Conservation (phyloP, 495 filamentous ascomycete genomes). For the Aspergillus asperescens region DNA sequence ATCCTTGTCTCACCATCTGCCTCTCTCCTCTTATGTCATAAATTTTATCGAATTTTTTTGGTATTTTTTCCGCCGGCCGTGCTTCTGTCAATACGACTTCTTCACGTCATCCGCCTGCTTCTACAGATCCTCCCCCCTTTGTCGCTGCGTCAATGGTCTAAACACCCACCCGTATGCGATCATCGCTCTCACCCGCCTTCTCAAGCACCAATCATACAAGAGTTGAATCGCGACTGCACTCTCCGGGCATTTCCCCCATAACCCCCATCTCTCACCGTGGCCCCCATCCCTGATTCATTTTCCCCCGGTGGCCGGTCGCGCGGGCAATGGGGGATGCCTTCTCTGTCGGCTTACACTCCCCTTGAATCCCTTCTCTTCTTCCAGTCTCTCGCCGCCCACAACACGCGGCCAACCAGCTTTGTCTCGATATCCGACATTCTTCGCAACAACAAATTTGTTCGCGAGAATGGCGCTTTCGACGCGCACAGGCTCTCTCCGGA, state of each 20-base stretch:
- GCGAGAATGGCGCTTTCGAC: slow-evolving; percentile 63
- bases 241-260: slow-evolving; percentile 11
- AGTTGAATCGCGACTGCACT: not conserved
- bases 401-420: slow-evolving; percentile 61
- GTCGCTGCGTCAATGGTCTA: slow-evolving; percentile 21
- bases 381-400: slow-evolving; percentile 68
- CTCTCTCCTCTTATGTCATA: not conserved
- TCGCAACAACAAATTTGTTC: slow-evolving; percentile 63
- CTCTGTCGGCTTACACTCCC: slow-evolving; percentile 65
- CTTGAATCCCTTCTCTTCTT: slow-evolving; percentile 88
- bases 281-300: slow-evolving; percentile 36
- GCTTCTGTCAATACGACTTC: not conserved
- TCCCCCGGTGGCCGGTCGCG: slow-evolving; percentile 40
- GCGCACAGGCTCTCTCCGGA: slow-evolving; percentile 68
- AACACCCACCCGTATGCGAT: slow-evolving; percentile 9
- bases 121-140: slow-evolving; percentile 7
- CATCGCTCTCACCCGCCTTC: not conserved
- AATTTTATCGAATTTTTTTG: slow-evolving; percentile 10
- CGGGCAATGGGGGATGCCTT: slow-evolving; percentile 51
- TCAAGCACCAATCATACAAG: slow-evolving; percentile 1
- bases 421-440: slow-evolving; percentile 66
- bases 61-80: not conserved
- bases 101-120: slow-evolving; percentile 8
- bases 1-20: slow-evolving; percentile 4
- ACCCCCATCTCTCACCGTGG: slow-evolving; percentile 33